Conservation (phyloP, 2,329 filamentous ascomycete species). For the Colletotrichum sp. region DNA sequence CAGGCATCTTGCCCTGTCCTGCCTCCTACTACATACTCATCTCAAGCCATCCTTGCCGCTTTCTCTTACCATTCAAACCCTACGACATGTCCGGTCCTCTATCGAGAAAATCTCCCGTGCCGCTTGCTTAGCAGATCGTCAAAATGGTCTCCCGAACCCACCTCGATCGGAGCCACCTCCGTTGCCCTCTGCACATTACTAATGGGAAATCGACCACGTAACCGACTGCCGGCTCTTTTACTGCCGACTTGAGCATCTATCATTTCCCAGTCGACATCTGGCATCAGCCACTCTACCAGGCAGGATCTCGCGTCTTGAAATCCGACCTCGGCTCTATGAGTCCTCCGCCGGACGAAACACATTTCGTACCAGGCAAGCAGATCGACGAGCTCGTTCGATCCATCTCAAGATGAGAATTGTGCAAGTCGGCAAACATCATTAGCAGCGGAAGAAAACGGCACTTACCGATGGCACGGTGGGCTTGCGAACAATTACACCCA, state of each 20-base stretch:
- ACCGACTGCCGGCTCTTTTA: not conserved
- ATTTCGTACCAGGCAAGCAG: not conserved
- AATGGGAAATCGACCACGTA: not conserved
- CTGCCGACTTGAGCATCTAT: not conserved
- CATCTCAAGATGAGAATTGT: not conserved
- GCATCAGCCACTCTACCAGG: no score
- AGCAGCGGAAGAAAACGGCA: not conserved
- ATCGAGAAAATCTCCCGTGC: constrained; percentile 7
- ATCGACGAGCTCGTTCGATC: not conserved
- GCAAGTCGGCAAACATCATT: not conserved
- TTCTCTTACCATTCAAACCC: not conserved
- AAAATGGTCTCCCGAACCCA: not conserved
- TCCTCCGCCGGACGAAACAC: not conserved
- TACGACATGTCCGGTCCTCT: not conserved
- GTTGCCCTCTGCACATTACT: not conserved
- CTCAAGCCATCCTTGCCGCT: not conserved
- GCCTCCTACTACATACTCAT: not conserved
- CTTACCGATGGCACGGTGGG: not conserved
- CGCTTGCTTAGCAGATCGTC: not conserved
- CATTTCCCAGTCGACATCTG: not conserved
- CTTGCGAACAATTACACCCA: not conserved
- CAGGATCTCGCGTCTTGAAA: no score
- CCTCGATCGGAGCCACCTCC: not conserved
- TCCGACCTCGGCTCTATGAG: no score
- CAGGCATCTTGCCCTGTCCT: not conserved